A percentile compares a stretch with the other conserved stretches of the same genome.
phyloP scores from a whole-genome alignment of 768 basidiomycete species.

The Phlegmacium glaucopus region DNA sequence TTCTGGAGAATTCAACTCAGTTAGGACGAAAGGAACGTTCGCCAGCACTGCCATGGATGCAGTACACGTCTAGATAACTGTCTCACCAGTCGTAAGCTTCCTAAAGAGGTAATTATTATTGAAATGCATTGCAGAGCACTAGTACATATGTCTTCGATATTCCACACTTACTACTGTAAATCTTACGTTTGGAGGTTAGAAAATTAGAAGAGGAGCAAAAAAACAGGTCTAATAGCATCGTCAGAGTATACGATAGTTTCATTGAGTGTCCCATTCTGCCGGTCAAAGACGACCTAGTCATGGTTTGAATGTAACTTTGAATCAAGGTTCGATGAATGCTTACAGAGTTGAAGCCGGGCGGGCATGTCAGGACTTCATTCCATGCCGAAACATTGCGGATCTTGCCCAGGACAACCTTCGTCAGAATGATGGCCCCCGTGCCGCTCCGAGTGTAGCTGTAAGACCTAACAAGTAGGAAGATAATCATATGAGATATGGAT shows the following conservation, averaged over 20 bases:
- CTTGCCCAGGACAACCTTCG: conserved; percentile 29
- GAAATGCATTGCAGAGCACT: no score
- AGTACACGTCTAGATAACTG: no score
- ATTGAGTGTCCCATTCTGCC: conserved; percentile 19
- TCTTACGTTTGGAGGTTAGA: background rate
- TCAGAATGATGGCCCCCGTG: conserved; percentile 22
- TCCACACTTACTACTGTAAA: no score
- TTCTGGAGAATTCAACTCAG: no score
- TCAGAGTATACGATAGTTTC: conserved; percentile 29
- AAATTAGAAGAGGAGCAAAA: conserved; percentile 24
- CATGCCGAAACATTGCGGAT: conserved; percentile 15
- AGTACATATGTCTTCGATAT: no score
- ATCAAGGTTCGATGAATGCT: background rate
- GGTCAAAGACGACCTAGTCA: conserved; percentile 20
- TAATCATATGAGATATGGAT: background rate
- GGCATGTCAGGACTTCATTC: conserved; percentile 21
- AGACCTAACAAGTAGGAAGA: conserved; percentile 12
- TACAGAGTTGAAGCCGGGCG: conserved; percentile 28
- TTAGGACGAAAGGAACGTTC: no score
- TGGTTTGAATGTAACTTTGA: background rate
- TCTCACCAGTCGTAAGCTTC: no score
- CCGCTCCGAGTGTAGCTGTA: conserved; percentile 18
- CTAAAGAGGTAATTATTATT: no score
- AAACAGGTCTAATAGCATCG: conserved; percentile 31
- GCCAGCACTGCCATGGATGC: no score